These are phyloP conservation scores for Turnera subulata DNA, from an alignment of 345 rosid species.

Conservation along the genomic window DNA sequence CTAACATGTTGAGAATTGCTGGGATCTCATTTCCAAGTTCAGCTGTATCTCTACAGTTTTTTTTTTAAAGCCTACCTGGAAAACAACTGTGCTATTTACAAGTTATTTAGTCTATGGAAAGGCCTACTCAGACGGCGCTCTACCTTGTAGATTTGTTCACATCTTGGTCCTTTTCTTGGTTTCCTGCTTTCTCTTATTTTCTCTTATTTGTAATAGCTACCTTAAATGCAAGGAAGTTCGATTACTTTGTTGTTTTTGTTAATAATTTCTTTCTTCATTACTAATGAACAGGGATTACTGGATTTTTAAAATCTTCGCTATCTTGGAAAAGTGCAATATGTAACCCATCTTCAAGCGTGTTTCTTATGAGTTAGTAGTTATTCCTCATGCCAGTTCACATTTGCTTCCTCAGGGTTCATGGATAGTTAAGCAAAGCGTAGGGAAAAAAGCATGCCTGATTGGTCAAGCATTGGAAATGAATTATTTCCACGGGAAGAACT, in stretches of 20 bases:
- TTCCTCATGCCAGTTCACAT: slow-evolving; percentile 1
- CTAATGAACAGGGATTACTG: no score
- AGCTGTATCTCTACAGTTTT: not conserved
- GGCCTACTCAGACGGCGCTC: not conserved
- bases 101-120: no score
- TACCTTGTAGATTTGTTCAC: no score
- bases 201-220: no score
- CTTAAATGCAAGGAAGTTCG: no score
- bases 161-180: no score
- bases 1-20: not conserved
- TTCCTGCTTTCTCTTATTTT: no score
- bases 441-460: slow-evolving; percentile 89
- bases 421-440: slow-evolving; percentile 97
- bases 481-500: slow-evolving; percentile 85
- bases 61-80: no score
- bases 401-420: slow-evolving; percentile 72
- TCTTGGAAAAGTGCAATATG: not conserved
- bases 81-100: no score
- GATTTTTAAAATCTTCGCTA: no score
- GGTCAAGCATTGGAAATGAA: slow-evolving; percentile 93
- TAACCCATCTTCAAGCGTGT: not conserved
- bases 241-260: no score
- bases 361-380: not conserved
- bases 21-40: not conserved
- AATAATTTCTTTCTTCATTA: no score